Evolutionary conservation across 345 rosid genomes (phyloP), one percentile per base, ranked within the genome.

Genomic region (Syzygium grande): DNA sequence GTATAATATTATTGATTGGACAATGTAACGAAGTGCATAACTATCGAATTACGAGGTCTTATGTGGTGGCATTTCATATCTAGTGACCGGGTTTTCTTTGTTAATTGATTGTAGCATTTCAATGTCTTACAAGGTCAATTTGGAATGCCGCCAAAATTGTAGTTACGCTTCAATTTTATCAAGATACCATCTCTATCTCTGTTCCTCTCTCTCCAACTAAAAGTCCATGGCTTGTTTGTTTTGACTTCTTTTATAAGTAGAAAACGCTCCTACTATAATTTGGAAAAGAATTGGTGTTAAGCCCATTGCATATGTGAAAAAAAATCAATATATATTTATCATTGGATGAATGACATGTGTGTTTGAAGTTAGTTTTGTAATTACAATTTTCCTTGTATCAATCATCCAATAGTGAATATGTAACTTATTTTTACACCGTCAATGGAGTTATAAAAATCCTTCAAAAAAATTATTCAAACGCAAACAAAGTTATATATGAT

Each of bases 261-360:
- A 59, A 12, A 12, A 59, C n/a, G n/a, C 21, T 11, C 21, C 21
- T 3, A 23, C 25, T 25, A 21, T 54, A 54, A 19, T 54, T 21
- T 21, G 4, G 25, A 54, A 19, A 7, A 54, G 25, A 7, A 55
- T 21, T 21, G 21, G 25, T 21, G 25, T 55, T 21, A 55, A 25
- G 58, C 0, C 2, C 1, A 0, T 3, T 0, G 4, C 0, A 0
- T 54, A 4, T 9, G 22, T 21, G 21, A n/a, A n/a, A 21, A 19
- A 21, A 3, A 19, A 21, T 25, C 1, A 1, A 19, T 17, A 54
- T 9, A 55, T 27, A 23, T 22, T 56, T 2, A 9, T 2, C 1
- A 4, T 56, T 56, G n/a, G n/a, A 56, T 23, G 4, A 56, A 12
- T 56, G n/a, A 56, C 0, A 21, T 55, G 4, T 4, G 4, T 55